Evolutionary conservation across 768 basidiomycete genomes (phyloP).

Genomic region (Russula brevipes): DNA sequence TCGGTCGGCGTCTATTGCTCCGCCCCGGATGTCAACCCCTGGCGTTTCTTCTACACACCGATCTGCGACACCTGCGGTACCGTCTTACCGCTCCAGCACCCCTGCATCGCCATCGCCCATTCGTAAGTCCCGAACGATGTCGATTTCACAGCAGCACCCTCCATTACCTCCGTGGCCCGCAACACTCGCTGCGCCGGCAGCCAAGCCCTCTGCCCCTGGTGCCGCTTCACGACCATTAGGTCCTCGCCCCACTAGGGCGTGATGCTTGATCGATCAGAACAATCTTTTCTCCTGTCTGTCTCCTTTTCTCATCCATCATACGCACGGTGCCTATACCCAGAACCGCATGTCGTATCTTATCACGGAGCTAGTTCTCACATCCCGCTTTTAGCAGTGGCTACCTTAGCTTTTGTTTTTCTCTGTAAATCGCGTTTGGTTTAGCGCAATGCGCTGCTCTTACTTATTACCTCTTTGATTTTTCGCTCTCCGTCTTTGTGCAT

Average conservation of each 20-base stretch:
- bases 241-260: slow-evolving; percentile 19
- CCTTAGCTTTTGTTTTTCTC: slow-evolving; percentile 24
- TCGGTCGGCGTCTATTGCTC: slow-evolving; percentile 18
- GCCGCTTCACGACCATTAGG: slow-evolving; percentile 21
- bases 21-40: slow-evolving; percentile 18
- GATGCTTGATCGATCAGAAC: slow-evolving; percentile 19
- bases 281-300: slow-evolving; percentile 2
- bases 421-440: slow-evolving; percentile 23
- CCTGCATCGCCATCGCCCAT: slow-evolving; percentile 17
- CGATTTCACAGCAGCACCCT: slow-evolving; percentile 19
- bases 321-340: slow-evolving; percentile 26
- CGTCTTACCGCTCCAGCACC: slow-evolving; percentile 18
- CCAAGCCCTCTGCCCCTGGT: slow-evolving; percentile 19
- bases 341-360: slow-evolving; percentile 24
- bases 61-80: slow-evolving; percentile 18
- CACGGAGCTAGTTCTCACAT: slow-evolving; percentile 24
- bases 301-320: slow-evolving; percentile 1
- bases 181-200: slow-evolving; percentile 8
- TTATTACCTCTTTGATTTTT: slow-evolving; percentile 25
- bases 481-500: not conserved
- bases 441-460: slow-evolving; percentile 22
- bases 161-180: slow-evolving; percentile 18
- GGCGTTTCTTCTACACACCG: slow-evolving; percentile 16
- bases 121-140: slow-evolving; percentile 25
- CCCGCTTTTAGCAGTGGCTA: slow-evolving; percentile 19